Evolutionary conservation across 164 flowering plant genomes (phyloP).

Genomic region (Macadamia tetraphylla): DNA sequence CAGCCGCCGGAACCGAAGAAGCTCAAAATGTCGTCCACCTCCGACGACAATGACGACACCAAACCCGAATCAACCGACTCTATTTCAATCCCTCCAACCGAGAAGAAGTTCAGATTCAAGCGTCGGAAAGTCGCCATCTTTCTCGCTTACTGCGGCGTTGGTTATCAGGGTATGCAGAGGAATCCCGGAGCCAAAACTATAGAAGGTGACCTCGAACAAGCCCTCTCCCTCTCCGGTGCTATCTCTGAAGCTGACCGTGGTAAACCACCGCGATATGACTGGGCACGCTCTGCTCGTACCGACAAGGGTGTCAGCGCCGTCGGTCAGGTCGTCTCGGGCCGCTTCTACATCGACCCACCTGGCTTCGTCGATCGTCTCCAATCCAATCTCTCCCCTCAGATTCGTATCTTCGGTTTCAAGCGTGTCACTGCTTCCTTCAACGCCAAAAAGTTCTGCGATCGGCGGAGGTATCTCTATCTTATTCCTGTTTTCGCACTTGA

Average conservation of each 20-base stretch:
- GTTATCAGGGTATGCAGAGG: slow-evolving; percentile 96
- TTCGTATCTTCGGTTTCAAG: slow-evolving; percentile 80
- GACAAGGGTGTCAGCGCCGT: slow-evolving; percentile 98
- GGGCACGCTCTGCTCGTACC: slow-evolving; percentile 93
- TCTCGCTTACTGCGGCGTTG: slow-evolving; percentile 91
- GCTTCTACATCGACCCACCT: slow-evolving; percentile 82
- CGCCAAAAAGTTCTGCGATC: slow-evolving; percentile 92
- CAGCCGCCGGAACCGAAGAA: slow-evolving; percentile 49
- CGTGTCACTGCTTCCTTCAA: slow-evolving; percentile 65
- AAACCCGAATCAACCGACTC: slow-evolving; percentile 1
- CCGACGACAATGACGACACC: slow-evolving; percentile 30
- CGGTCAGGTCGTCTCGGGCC: slow-evolving; percentile 91
- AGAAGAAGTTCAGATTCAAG: slow-evolving; percentile 50
- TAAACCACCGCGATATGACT: slow-evolving; percentile 55
- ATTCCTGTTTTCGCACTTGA: slow-evolving; percentile 92
- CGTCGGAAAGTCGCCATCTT: slow-evolving; percentile 87
- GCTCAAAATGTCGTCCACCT: slow-evolving; percentile 63
- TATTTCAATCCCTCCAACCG: neutral
- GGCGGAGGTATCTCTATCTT: slow-evolving; percentile 91
- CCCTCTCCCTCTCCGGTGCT: slow-evolving; percentile 68
- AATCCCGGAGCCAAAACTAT: slow-evolving; percentile 98
- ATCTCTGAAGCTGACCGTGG: slow-evolving; percentile 73
- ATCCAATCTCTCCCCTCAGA: slow-evolving; percentile 49
- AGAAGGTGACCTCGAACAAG: slow-evolving; percentile 93
- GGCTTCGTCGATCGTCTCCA: slow-evolving; percentile 74